phyloP scores from a whole-genome alignment of 345 rosid species.

The Camelina sativa region DNA sequence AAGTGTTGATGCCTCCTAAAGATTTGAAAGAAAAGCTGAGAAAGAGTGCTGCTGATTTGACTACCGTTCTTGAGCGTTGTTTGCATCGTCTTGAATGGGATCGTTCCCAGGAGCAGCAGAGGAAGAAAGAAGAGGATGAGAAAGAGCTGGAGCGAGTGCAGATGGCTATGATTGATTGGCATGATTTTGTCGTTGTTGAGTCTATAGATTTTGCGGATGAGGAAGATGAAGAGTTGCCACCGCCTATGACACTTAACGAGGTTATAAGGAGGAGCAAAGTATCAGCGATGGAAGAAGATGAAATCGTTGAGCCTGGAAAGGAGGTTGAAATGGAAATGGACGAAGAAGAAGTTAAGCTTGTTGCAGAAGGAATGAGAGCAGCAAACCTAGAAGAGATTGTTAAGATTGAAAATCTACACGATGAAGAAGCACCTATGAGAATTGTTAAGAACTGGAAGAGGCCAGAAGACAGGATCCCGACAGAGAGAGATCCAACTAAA shows the following conservation, averaged over 20 bases:
- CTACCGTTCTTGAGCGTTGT: not conserved
- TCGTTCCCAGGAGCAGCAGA: not conserved
- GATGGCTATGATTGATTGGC: slow-evolving; percentile 1
- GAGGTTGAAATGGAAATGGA: not conserved
- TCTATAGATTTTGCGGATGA: not conserved
- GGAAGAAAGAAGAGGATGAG: not conserved
- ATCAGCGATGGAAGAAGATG: not conserved
- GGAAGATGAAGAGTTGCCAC: slow-evolving; percentile 1
- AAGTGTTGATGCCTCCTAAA: not conserved
- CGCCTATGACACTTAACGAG: not conserved
- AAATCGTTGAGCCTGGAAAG: not conserved
- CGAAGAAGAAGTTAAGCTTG: not conserved
- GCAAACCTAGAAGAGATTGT: not conserved
- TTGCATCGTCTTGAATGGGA: not conserved
- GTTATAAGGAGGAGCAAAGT: not conserved
- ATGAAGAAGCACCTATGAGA: not conserved
- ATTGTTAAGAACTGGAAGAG: not conserved
- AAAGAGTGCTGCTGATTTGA: not conserved
- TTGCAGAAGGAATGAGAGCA: not conserved
- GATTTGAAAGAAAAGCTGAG: not conserved
- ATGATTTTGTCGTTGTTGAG: not conserved
- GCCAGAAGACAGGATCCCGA: not conserved
- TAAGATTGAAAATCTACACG: not conserved
- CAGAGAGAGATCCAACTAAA: not conserved
- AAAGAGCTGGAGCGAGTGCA: not conserved